These are phyloP conservation scores for Pyricularia pennisetigena DNA, from an alignment of 2,329 filamentous ascomycete species.

Conservation along the genomic window DNA sequence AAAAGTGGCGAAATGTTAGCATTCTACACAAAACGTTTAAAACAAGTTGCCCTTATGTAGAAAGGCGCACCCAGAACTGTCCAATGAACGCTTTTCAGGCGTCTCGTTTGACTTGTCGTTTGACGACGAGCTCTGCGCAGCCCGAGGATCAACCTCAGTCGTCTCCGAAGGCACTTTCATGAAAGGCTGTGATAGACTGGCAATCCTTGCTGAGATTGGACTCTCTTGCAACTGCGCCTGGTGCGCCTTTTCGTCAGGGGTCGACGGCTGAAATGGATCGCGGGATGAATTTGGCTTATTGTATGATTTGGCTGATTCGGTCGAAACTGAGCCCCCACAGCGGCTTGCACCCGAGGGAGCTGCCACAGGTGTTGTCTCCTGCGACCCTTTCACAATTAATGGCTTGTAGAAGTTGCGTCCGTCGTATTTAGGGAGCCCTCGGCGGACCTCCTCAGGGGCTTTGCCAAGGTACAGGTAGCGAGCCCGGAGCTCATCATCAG, in stretches of 20 bases:
- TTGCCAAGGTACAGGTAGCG: slow-evolving; percentile 53
- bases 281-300: neutral
- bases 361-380: neutral
- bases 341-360: neutral
- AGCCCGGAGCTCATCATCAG: slow-evolving; percentile 46
- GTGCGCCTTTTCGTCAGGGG: neutral
- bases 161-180: neutral
- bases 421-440: slow-evolving; percentile 52
- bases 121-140: neutral
- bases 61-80: slow-evolving; percentile 1
- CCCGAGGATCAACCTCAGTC: slow-evolving; percentile 1
- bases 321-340: neutral
- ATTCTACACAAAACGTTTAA: too few species aligned
- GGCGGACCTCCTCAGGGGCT: slow-evolving; percentile 36
- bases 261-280: slow-evolving; percentile 5
- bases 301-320: neutral
- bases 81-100: slow-evolving; percentile 2
- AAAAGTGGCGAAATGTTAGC: neutral
- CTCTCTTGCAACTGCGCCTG: neutral
- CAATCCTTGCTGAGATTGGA: neutral
- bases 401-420: slow-evolving; percentile 54
- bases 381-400: slow-evolving; percentile 27
- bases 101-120: slow-evolving; percentile 3
- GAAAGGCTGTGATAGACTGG: neutral
- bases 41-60: neutral